Conservation (phyloP, 1,284 basidiomycete species). For the Trichosporon sp. region DNA sequence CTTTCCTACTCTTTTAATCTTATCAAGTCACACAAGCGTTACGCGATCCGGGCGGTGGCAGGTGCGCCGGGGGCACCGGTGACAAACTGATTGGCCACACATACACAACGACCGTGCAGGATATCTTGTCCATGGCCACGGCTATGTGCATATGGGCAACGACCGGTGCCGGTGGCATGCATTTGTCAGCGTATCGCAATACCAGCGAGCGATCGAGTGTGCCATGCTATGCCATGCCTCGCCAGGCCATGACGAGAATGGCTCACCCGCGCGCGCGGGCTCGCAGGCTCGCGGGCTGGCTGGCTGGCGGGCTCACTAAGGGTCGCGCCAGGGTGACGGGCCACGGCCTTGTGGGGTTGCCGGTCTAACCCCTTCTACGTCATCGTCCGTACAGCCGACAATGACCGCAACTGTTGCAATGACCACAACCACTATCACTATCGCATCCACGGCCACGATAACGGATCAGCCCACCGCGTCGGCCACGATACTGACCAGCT, state of each 20-base stretch:
- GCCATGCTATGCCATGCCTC: too few species aligned
- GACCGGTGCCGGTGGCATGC: background rate
- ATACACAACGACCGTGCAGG: background rate
- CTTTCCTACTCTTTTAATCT: too few species aligned
- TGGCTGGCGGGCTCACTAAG: too few species aligned
- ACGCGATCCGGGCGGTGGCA: background rate
- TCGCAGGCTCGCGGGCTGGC: background rate
- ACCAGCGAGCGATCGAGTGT: background rate
- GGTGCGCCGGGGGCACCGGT: background rate
- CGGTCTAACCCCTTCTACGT: background rate
- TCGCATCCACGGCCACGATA: background rate
- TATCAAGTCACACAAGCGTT: background rate
- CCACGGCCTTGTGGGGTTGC: background rate
- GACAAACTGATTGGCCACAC: background rate
- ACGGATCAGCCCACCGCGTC: too few species aligned
- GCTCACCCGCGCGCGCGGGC: background rate
- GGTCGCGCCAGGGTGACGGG: too few species aligned
- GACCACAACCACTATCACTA: background rate
- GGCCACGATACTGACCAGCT: background rate
- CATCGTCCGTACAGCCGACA: background rate
- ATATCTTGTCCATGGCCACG: background rate
- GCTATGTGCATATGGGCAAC: background rate
- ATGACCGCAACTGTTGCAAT: background rate
- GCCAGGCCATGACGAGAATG: background rate
- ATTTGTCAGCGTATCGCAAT: background rate